Percentiles rank a stretch among this genome's conserved stretches.
These are phyloP conservation scores for Hymenoscyphus occultus DNA, from an alignment of 2,329 filamentous ascomycete genomes.

Conservation along the genomic window DNA sequence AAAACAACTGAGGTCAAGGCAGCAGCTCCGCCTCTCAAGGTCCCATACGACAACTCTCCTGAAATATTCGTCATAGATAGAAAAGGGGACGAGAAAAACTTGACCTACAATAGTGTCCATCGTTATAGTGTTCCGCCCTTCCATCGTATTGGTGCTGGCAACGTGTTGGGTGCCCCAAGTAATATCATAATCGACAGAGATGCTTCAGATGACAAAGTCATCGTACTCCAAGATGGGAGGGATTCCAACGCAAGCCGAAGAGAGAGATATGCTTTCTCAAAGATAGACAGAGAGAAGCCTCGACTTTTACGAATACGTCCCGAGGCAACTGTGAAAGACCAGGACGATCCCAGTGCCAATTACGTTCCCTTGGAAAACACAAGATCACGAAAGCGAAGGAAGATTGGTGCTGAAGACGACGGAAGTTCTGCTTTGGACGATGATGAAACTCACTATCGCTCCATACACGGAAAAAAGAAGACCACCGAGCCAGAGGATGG, in stretches of 20 bases:
- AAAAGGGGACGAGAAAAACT: constrained; percentile 72
- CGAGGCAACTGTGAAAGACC: constrained; percentile 30
- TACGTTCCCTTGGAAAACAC: constrained; percentile 47
- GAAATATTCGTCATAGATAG: constrained; percentile 62
- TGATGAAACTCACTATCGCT: constrained; percentile 51
- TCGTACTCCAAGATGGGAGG: constrained; percentile 45
- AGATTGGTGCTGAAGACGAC: constrained; percentile 30
- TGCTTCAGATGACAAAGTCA: constrained; percentile 46
- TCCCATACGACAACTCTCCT: constrained; percentile 6
- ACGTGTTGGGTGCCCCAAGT: constrained; percentile 63
- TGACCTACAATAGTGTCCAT: constrained; percentile 71
- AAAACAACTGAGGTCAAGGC: background rate
- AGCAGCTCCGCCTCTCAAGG: background rate
- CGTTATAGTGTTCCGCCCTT: constrained; percentile 70
- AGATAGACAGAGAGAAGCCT: constrained; percentile 39
- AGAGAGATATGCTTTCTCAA: constrained; percentile 48
- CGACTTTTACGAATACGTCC: constrained; percentile 43
- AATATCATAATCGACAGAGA: constrained; percentile 66
- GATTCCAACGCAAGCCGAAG: constrained; percentile 33
- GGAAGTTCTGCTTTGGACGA: constrained; percentile 45
- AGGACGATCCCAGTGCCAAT: constrained; percentile 37
- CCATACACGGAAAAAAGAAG: constrained; percentile 63
- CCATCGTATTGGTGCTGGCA: constrained; percentile 63
- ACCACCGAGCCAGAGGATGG: constrained; percentile 33
- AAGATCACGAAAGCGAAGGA: constrained; percentile 33